Conservation (phyloP, 805 yeast species). For the Candida suzukii region DNA sequence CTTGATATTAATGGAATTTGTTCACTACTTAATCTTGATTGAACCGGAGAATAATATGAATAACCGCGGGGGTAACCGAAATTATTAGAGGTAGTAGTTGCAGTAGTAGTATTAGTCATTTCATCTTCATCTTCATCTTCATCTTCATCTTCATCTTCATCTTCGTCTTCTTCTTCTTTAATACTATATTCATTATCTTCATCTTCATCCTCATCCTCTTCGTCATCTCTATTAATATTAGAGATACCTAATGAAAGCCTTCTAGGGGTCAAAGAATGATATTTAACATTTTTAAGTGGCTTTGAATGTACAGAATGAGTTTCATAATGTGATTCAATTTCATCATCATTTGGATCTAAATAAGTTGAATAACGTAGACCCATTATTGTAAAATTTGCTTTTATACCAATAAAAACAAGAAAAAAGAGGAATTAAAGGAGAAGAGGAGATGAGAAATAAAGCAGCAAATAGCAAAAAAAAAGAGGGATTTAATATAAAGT, state of each 20-base stretch:
- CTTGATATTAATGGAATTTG: background rate
- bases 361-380: constrained; percentile 40
- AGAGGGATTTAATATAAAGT: too few relatives aligned
- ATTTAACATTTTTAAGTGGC: too few relatives aligned
- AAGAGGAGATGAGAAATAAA: background rate
- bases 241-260: background rate
- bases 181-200: background rate
- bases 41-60: too few relatives aligned
- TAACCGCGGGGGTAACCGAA: too few relatives aligned
- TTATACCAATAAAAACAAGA: too few relatives aligned
- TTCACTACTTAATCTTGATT: background rate
- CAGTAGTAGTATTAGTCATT: background rate
- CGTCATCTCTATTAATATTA: constrained; percentile 1
- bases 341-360: constrained; percentile 25
- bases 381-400: constrained; percentile 29
- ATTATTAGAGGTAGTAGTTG: background rate
- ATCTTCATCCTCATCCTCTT: constrained; percentile 3
- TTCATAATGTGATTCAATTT: constrained; percentile 6
- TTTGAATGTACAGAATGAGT: too few relatives aligned
- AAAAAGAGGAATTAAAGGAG: background rate
- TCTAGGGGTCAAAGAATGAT: too few relatives aligned
- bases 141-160: background rate
- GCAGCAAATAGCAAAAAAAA: too few relatives aligned
- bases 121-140: background rate
- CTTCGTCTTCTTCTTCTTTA: background rate